Conservation (phyloP, 2,329 filamentous ascomycete genomes). For the Fusarium subglutinans region DNA sequence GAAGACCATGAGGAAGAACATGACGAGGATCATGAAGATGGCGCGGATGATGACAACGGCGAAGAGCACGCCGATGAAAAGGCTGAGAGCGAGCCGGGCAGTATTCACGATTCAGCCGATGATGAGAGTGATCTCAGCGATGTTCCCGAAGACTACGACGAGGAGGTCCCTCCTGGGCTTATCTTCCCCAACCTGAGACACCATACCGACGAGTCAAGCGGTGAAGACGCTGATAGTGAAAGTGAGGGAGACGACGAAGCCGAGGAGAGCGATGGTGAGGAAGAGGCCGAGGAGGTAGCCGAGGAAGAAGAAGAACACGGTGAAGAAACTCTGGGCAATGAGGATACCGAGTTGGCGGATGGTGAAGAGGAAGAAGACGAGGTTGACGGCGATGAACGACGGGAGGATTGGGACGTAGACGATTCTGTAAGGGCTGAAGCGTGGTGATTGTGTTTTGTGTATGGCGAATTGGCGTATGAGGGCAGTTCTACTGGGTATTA, state of each 20-base stretch:
- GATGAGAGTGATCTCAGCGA: constrained; percentile 77
- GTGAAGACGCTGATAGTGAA: constrained; percentile 50
- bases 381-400: neutral
- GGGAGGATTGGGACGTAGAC: constrained; percentile 3
- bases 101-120: constrained; percentile 71
- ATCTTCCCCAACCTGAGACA: constrained; percentile 61
- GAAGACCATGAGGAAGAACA: constrained; percentile 44
- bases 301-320: constrained; percentile 20
- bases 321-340: constrained; percentile 25
- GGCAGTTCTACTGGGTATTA: neutral
- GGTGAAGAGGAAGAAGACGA: constrained; percentile 28
- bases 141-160: constrained; percentile 66
- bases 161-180: constrained; percentile 63
- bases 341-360: constrained; percentile 31
- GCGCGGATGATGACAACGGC: constrained; percentile 44
- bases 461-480: constrained; percentile 24
- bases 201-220: constrained; percentile 45
- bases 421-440: constrained; percentile 12
- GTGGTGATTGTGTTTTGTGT: neutral
- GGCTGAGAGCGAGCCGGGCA: constrained; percentile 55
- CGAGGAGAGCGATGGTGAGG: constrained; percentile 32
- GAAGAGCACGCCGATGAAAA: constrained; percentile 51
- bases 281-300: constrained; percentile 31
- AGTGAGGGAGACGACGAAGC: constrained; percentile 46
- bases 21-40: constrained; percentile 40